Base-by-base conservation (phyloP, 2,329 filamentous ascomycete species). In the Hypoxylon sp. region DNA sequence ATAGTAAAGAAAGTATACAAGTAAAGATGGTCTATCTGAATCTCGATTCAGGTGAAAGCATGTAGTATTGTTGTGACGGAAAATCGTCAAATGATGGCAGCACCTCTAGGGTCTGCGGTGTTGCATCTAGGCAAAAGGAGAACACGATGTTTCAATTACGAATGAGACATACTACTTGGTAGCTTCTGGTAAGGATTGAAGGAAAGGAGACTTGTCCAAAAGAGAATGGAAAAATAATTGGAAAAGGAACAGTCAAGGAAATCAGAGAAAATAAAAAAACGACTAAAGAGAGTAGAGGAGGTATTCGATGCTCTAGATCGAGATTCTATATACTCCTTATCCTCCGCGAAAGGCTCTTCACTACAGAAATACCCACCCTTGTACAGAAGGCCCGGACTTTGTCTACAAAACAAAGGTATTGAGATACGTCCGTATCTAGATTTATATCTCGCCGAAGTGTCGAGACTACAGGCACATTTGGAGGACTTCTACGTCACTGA, bases 351-450 rank as follows among this genome's bases (percentile, higher is more conserved):
- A 22, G 2, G 11, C 31, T 19, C 3, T 22, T 39, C 6, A n/a
- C 47, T 29, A 58, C n/a, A 29, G 60, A 24, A 3, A 52, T 22
- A 35, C 52, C 24, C 29, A 42, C 63, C 68, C 58, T 66, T 72
- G 71, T 70, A 70, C 58, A 39, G 33, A 29, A 24, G 10, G 19
- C 3, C 2, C 6, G 10, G 33, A 73, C 67, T 72, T 74, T 74
- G 69, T 74, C 60, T 26, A 31, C 14, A 4, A 35, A 39, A 73
- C 72, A 72, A 74, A 74, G 71, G 13, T 6, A 31, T 31, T 8
- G 10, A 19, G n/a, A 22, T 47, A 5, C 6, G 31, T 46, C 24
- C 24, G 17, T 26, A 53, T 52, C 24, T 29, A 35, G 29, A 50
- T 3, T 37, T 9, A 14, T 19, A 11, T 22, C 39, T 50, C 19